These are phyloP conservation scores for Cladobotryum protrusum DNA, from an alignment of 2,329 filamentous ascomycete species.

Conservation along the genomic window DNA sequence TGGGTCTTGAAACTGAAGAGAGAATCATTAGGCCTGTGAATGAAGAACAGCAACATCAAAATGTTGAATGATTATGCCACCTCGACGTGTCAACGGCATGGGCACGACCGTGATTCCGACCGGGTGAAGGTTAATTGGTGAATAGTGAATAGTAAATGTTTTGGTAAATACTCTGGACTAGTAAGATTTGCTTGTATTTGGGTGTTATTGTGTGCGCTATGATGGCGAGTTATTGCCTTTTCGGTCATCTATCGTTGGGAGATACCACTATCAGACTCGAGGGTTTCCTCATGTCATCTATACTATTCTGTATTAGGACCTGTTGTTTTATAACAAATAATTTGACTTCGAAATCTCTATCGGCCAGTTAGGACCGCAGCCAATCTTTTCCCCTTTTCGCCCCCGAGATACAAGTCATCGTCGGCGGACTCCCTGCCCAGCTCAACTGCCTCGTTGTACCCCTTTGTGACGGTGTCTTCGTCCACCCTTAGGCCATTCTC, in stretches of 20 bases:
- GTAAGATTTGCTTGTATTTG: background rate
- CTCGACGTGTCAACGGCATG: too few species aligned
- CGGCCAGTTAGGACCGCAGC: constrained; percentile 32
- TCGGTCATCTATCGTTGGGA: background rate
- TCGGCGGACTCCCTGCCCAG: constrained; percentile 57
- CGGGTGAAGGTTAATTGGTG: too few species aligned
- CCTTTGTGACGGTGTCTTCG: constrained; percentile 77
- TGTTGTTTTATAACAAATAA: background rate
- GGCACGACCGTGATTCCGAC: too few species aligned
- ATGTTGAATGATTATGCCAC: background rate
- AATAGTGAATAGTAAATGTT: too few species aligned
- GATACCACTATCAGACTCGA: too few species aligned
- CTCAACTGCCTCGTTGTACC: constrained; percentile 77
- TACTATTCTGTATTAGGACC: too few species aligned
- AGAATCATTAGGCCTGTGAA: constrained; percentile 26
- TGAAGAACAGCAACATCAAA: background rate
- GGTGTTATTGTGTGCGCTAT: background rate
- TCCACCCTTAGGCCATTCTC: constrained; percentile 80
- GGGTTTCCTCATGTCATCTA: too few species aligned
- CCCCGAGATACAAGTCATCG: constrained; percentile 55
- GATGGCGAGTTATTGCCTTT: background rate
- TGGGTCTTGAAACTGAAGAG: constrained; percentile 30
- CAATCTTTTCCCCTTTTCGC: constrained; percentile 47
- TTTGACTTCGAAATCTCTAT: background rate
- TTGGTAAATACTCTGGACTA: too few species aligned